Percentiles rank a stretch among this genome's conserved stretches.
Evolutionary conservation across 495 filamentous ascomycete species (phyloP).

Genomic region (Xylaria longipes): DNA sequence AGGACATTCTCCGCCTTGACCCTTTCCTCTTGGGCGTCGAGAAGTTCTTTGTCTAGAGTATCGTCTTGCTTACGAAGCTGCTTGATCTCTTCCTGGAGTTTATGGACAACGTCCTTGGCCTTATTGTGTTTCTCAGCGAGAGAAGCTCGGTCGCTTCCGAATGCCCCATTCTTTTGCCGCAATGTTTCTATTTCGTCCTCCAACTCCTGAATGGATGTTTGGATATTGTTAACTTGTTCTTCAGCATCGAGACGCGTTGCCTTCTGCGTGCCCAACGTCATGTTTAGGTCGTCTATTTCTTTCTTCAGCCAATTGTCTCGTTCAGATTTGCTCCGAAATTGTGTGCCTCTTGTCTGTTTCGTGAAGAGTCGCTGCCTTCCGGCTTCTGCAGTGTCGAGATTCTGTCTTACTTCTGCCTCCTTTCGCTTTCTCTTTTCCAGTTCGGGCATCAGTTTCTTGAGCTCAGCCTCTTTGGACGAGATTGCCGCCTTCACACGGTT

Average conservation of each 20-base stretch:
- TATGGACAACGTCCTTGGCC: constrained; percentile 81
- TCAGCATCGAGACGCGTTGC: constrained; percentile 80
- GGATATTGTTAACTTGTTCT: constrained; percentile 81
- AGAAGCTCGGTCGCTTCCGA: constrained; percentile 72
- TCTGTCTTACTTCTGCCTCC: constrained; percentile 70
- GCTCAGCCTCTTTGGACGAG: constrained; percentile 73
- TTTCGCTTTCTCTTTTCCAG: constrained; percentile 76
- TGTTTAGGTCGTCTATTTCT: constrained; percentile 82
- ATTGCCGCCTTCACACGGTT: constrained; percentile 78
- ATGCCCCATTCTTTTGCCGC: constrained; percentile 76
- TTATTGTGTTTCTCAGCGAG: constrained; percentile 74
- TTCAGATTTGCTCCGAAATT: constrained; percentile 86
- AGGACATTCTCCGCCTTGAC: constrained; percentile 77
- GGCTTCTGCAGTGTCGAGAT: constrained; percentile 77
- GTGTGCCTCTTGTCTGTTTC: constrained; percentile 90
- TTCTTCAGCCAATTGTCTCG: constrained; percentile 82
- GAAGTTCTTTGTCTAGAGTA: constrained; percentile 78
- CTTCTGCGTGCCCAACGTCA: constrained; percentile 76
- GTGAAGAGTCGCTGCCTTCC: constrained; percentile 82
- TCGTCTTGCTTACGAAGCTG: constrained; percentile 90
- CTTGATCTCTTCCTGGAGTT: constrained; percentile 86
- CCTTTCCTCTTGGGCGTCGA: constrained; percentile 73
- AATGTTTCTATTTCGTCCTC: constrained; percentile 75
- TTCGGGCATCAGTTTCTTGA: constrained; percentile 72
- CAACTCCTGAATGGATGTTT: constrained; percentile 70